phyloP scores from a whole-genome alignment of 106 monocot genomes.

The Xerophyta viscosa region DNA sequence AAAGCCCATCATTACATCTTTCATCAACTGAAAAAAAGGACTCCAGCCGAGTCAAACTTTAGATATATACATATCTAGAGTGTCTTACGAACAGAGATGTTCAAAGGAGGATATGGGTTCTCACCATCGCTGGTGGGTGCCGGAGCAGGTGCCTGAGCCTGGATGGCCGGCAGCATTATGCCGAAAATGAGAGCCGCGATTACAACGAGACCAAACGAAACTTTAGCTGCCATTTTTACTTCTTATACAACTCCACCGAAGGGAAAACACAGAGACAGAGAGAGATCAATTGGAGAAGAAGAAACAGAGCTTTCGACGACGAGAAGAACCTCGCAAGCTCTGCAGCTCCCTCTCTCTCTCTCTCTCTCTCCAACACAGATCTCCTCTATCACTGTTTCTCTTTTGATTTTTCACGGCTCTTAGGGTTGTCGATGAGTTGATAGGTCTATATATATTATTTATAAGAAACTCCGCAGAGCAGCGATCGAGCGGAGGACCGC shows the following conservation, averaged over 20 bases:
- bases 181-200: constrained; percentile 5
- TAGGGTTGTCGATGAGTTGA: background rate
- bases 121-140: constrained; percentile 6
- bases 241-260: background rate
- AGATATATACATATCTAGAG: too few relatives aligned
- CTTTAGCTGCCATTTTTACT: background rate
- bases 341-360: background rate
- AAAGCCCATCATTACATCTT: background rate
- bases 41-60: too few relatives aligned
- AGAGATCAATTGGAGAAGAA: background rate
- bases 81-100: too few relatives aligned
- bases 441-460: background rate
- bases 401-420: background rate
- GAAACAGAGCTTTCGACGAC: background rate
- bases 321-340: background rate
- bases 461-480: too few relatives aligned
- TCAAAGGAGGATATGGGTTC: too few relatives aligned
- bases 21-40: too few relatives aligned
- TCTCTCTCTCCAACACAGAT: background rate
- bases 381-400: background rate
- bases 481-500: too few relatives aligned
- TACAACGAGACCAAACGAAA: constrained; percentile 2
- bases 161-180: constrained; percentile 3
- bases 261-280: too few relatives aligned
- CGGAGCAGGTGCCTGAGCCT: constrained; percentile 8